phyloP scores from a whole-genome alignment of 306 rosid species.

The Psophocarpus tetragonolobus region DNA sequence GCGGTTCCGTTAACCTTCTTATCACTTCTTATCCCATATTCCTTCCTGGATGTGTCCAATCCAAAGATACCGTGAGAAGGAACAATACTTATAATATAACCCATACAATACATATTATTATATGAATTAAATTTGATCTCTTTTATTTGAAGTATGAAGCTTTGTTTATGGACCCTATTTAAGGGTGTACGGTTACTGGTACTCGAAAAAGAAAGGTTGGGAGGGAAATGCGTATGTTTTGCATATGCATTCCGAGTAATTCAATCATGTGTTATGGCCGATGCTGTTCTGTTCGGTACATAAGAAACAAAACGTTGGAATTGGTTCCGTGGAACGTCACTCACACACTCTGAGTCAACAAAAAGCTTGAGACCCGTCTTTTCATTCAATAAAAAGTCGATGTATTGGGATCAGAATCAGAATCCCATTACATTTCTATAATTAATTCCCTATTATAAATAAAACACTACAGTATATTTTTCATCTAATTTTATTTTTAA shows the following conservation, averaged over 20 bases:
- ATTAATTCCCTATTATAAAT: too few relatives aligned
- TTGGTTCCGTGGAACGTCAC: neutral
- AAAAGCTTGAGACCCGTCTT: neutral
- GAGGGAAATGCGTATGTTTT: neutral
- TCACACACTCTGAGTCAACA: neutral
- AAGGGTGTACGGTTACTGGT: neutral
- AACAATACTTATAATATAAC: too few relatives aligned
- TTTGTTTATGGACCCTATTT: too few relatives aligned
- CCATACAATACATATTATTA: too few relatives aligned
- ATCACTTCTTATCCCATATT: too few relatives aligned
- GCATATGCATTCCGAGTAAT: neutral
- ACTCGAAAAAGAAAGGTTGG: neutral
- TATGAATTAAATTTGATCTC: too few relatives aligned
- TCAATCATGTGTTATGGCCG: neutral
- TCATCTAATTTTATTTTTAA: too few relatives aligned
- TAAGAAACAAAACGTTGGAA: neutral
- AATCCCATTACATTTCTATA: neutral
- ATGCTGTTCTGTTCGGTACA: neutral
- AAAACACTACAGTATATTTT: too few relatives aligned
- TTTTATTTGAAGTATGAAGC: too few relatives aligned
- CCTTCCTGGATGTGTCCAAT: too few relatives aligned
- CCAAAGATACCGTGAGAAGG: too few relatives aligned
- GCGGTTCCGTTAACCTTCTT: too few relatives aligned
- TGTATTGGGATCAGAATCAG: constrained; percentile 3
- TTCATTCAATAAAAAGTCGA: neutral